A percentile compares a stretch with the other conserved stretches of the same genome.
phyloP scores from a whole-genome alignment of 2,329 filamentous ascomycete genomes.

The Pseudocercospora musae region DNA sequence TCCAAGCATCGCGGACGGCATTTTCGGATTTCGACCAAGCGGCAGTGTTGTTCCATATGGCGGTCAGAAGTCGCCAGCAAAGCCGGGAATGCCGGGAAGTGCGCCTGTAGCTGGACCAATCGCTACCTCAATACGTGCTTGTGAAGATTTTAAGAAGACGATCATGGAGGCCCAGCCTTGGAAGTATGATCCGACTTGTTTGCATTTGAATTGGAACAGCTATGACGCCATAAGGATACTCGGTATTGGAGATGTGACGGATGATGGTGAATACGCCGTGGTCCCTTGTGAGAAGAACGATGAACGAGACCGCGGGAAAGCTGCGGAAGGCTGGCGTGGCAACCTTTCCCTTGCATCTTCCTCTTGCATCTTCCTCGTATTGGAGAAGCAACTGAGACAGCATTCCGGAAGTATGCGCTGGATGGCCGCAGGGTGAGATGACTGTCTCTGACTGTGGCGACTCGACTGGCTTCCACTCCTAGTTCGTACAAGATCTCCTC shows the following conservation, averaged over 20 bases:
- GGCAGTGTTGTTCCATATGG: constrained; percentile 17
- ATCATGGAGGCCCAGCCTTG: constrained; percentile 19
- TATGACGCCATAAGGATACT: constrained; percentile 10
- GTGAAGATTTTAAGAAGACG: constrained; percentile 19
- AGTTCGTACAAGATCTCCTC: constrained; percentile 16
- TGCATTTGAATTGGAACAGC: constrained; percentile 23
- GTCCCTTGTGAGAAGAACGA: constrained; percentile 22
- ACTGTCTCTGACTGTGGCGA: background rate
- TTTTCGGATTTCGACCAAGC: constrained; percentile 6
- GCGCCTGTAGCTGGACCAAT: constrained; percentile 23
- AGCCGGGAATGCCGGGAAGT: constrained; percentile 35
- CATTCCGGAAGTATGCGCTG: constrained; percentile 16
- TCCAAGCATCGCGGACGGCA: background rate
- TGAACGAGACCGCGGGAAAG: constrained; percentile 16
- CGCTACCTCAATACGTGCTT: constrained; percentile 22
- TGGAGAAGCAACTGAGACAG: constrained; percentile 13
- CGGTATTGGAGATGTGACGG: constrained; percentile 21
- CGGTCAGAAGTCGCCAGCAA: constrained; percentile 39
- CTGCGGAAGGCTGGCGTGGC: constrained; percentile 18
- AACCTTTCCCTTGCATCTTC: constrained; percentile 17
- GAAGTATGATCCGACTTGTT: constrained; percentile 18
- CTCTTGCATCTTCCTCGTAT: too few species aligned
- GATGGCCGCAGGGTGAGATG: constrained; percentile 19
- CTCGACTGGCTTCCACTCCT: background rate
- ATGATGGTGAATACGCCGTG: constrained; percentile 24